Conservation (phyloP, 306 rosid genomes). For the Luffa aegyptiaca region DNA sequence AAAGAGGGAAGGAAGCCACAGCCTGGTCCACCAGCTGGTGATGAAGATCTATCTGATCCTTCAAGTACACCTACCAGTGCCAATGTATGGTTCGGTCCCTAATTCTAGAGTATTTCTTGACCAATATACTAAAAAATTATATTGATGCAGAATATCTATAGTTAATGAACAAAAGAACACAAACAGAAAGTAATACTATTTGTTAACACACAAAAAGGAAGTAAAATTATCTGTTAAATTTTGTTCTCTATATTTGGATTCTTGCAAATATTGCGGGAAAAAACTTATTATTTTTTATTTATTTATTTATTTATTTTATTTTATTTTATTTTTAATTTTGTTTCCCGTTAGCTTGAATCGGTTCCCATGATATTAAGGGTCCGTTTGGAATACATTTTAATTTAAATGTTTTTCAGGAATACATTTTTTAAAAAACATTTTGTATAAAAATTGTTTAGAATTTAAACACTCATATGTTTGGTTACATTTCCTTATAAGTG, state of each 20-base stretch:
- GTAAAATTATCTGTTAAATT: background rate
- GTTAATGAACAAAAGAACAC: background rate
- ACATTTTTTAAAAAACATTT: too few species aligned
- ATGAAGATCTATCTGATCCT: slow-evolving; percentile 67
- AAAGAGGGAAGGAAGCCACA: slow-evolving; percentile 90
- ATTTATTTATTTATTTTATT: too few species aligned
- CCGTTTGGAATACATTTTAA: too few species aligned
- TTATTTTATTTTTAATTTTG: too few species aligned
- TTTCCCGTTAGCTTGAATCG: background rate
- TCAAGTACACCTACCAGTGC: slow-evolving; percentile 32
- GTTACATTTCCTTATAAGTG: too few species aligned
- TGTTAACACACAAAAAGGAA: background rate
- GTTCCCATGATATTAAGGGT: background rate
- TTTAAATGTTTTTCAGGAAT: too few species aligned
- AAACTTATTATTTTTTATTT: background rate
- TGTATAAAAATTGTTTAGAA: too few species aligned
- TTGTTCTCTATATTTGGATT: background rate
- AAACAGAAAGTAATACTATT: background rate
- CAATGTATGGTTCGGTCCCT: slow-evolving; percentile 45
- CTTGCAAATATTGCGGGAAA: background rate
- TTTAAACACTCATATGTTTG: too few species aligned
- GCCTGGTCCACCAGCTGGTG: slow-evolving; percentile 87
- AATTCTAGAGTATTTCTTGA: background rate
- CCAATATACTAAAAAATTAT: background rate
- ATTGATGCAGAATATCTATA: background rate